These are phyloP conservation scores for Inonotus hispidus DNA, from an alignment of 1,284 basidiomycete genomes.

Conservation along the genomic window DNA sequence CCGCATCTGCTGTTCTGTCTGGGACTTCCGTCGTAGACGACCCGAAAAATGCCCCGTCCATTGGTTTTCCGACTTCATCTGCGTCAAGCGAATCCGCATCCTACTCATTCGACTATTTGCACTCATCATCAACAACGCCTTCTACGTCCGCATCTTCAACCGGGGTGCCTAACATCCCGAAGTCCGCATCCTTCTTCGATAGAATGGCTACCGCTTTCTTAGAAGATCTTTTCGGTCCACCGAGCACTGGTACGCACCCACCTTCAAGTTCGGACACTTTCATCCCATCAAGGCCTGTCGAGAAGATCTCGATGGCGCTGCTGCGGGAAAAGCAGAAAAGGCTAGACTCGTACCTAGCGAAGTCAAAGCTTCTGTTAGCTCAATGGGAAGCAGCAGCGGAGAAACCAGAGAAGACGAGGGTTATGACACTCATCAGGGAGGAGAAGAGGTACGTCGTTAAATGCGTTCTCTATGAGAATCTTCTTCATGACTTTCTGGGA, in stretches of 20 bases:
- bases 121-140: not conserved
- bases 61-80: not conserved
- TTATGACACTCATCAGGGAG: not conserved
- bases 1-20: not conserved
- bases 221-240: slow-evolving; percentile 3
- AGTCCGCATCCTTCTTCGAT: slow-evolving; percentile 5
- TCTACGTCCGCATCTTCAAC: not conserved
- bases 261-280: not conserved
- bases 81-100: not conserved
- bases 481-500: not conserved
- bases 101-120: not conserved
- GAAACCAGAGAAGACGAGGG: slow-evolving; percentile 5
- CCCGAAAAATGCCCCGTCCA: not conserved
- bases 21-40: not conserved
- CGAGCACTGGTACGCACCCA: not conserved
- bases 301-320: not conserved
- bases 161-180: not conserved
- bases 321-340: slow-evolving; percentile 1
- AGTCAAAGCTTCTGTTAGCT: slow-evolving; percentile 1
- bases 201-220: slow-evolving; percentile 6
- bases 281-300: no score
- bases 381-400: not conserved
- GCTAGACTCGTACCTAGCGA: slow-evolving; percentile 3
- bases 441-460: slow-evolving; percentile 5
- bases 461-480: not conserved